Percentiles rank a stretch among this genome's conserved stretches.
These are phyloP conservation scores for Rhizophagus sp. DNA, from an alignment of 192 early-diverging fungal genomes.

Conservation along the genomic window DNA sequence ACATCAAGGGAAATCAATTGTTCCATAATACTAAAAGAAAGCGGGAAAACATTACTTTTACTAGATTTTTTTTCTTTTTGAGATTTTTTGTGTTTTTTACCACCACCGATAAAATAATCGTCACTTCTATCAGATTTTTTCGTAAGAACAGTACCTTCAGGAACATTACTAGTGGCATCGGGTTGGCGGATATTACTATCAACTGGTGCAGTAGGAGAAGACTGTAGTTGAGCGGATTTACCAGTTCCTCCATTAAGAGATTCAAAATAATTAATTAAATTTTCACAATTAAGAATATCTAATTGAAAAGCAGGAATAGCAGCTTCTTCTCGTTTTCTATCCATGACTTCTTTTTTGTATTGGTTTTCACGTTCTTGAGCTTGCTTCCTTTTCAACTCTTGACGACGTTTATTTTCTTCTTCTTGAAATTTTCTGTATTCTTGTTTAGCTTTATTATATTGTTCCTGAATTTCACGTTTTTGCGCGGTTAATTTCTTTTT, in stretches of 20 bases:
- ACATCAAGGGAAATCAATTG: constrained; percentile 80
- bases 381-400: constrained; percentile 67
- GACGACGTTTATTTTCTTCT: constrained; percentile 54
- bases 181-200: constrained; percentile 54
- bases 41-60: constrained; percentile 53
- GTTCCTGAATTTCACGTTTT: constrained; percentile 66
- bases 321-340: constrained; percentile 82
- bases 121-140: constrained; percentile 80
- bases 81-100: constrained; percentile 62
- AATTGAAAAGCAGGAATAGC: constrained; percentile 82
- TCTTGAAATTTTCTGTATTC: constrained; percentile 74
- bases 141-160: constrained; percentile 74
- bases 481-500: constrained; percentile 68
- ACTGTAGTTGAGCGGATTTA: constrained; percentile 34
- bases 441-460: constrained; percentile 72
- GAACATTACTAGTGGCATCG: constrained; percentile 60
- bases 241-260: constrained; percentile 42
- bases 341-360: constrained; percentile 66
- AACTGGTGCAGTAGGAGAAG: constrained; percentile 41
- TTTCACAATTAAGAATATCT: constrained; percentile 85
- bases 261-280: constrained; percentile 75
- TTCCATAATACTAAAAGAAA: constrained; percentile 78
- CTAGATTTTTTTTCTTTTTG: constrained; percentile 44
- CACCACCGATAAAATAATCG: constrained; percentile 73
- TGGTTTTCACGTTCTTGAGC: constrained; percentile 68